These are phyloP conservation scores for Spergularia marina DNA, from an alignment of 148 eudicot genomes.

Conservation along the genomic window DNA sequence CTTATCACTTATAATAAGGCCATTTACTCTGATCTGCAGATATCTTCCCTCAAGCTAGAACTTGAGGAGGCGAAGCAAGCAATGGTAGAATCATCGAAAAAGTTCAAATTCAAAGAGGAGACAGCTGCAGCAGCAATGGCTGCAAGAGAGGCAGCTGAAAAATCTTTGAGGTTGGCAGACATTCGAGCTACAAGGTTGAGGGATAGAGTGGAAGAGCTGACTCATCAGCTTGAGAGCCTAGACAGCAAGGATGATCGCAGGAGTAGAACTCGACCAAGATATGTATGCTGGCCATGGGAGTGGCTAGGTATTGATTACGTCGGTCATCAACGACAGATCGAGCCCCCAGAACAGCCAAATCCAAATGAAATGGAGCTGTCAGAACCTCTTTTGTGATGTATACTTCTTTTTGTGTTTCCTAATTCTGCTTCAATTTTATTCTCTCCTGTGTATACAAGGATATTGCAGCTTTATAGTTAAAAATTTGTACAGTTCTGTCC, in stretches of 20 bases:
- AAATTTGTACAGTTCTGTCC: conserved; percentile 8
- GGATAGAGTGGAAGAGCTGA: conserved; percentile 84
- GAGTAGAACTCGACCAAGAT: conserved; percentile 53
- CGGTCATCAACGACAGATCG: conserved; percentile 41
- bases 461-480: conserved; percentile 9
- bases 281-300: conserved; percentile 96
- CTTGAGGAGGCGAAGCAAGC: conserved; percentile 77
- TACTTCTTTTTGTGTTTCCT: conserved; percentile 9
- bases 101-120: conserved; percentile 89
- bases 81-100: conserved; percentile 62
- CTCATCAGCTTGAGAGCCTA: conserved; percentile 69
- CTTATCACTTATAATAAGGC: not conserved
- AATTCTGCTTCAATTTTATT: not conserved
- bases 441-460: conserved; percentile 14
- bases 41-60: conserved; percentile 60
- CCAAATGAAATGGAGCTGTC: conserved; percentile 96
- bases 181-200: conserved; percentile 71
- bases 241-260: conserved; percentile 46
- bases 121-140: conserved; percentile 92
- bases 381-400: conserved; percentile 72
- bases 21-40: conserved; percentile 42
- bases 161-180: conserved; percentile 84
- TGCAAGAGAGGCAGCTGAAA: conserved; percentile 96
- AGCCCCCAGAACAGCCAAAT: conserved; percentile 38
- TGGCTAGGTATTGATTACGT: conserved; percentile 89